Base-by-base conservation (phyloP, 495 filamentous ascomycete species). In the Alectoria sarmentosa region DNA sequence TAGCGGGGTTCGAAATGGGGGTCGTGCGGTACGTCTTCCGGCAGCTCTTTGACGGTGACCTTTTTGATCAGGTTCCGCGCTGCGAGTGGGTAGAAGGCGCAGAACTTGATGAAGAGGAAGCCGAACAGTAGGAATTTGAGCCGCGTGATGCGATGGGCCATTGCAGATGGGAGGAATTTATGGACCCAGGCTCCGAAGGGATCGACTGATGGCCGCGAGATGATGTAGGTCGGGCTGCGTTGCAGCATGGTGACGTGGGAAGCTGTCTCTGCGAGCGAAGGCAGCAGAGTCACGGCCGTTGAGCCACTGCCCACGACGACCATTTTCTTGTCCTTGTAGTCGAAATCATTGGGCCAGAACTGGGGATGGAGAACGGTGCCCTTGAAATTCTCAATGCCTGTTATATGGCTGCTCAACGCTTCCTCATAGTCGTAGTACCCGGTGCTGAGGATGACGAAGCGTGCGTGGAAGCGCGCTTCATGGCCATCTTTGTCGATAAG, bases 401-500 rank as follows among this genome's bases (percentile, higher is more conserved):
- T 14, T 1, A 64, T 37, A 7, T 39, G n/a, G 38, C 19, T 64
- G 38, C 38, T 44, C 21, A 64, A 36, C 7, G 62, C 38, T 13
- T 64, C 52, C 30, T 58, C 52, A n/a, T 63, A 63, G 52, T 63
- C 52, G 49, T 63, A 63, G 38, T 63, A 63, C 15, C 61, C 61
- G 19, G 61, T 63, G 15, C 61, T 37, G 5, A 63, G 19, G 19
- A 63, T 44, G 15, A 63, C 28, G 34, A 63, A 63, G 52, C 61
- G 61, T 9, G 52, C 52, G 8, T 46, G 38, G 11, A 26, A 41
- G 21, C 58, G 42, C 36, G 17, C 19, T 17, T 58, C 26, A 14
- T 26, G n/a, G 42, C 52, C 52, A 21, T 23, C 49, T 28, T 52
- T 52, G 58, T 63, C 39, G 34, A 64, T 38, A 11, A 64, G 39